Conservation (phyloP, 2,329 filamentous ascomycete species). For the Anthostomella pinea region DNA sequence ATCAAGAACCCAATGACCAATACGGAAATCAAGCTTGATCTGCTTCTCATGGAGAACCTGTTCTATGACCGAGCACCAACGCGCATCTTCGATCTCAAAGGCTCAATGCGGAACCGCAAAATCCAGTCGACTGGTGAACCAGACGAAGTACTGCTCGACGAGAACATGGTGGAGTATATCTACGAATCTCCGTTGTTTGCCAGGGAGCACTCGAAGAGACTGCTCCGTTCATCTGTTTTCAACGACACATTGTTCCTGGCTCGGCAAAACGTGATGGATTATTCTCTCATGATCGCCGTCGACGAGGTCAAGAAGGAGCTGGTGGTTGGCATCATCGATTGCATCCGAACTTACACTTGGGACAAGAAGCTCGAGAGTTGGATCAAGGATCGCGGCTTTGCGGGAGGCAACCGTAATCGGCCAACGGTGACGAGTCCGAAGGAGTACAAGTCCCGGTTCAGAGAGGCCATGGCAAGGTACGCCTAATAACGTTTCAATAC, state of each 20-base stretch:
- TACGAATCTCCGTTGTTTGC: constrained; percentile 96
- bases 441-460: constrained; percentile 94
- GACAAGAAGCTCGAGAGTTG: constrained; percentile 99
- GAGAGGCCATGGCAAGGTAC: constrained; percentile 92
- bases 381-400: constrained; percentile 96
- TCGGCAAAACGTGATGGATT: constrained; percentile 98
- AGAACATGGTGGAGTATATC: constrained; percentile 99
- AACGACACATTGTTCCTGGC: constrained; percentile 96
- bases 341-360: constrained; percentile 98
- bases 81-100: constrained; percentile 92
- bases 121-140: constrained; percentile 94
- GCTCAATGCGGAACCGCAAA: constrained; percentile 97
- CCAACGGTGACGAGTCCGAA: constrained; percentile 96
- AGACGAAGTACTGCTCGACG: constrained; percentile 93
- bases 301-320: constrained; percentile 87
- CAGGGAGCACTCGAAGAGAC: constrained; percentile 91
- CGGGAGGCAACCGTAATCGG: constrained; percentile 70
- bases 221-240: constrained; percentile 88
- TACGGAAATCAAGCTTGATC: constrained; percentile 89
- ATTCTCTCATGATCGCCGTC: constrained; percentile 96
- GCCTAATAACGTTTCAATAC: not conserved
- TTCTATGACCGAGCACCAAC: constrained; percentile 93
- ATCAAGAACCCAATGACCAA: constrained; percentile 94
- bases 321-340: constrained; percentile 96
- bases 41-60: constrained; percentile 94